Evolutionary conservation across 2,329 filamentous ascomycete genomes (phyloP).

Genomic region (Lecanosticta acicola): DNA sequence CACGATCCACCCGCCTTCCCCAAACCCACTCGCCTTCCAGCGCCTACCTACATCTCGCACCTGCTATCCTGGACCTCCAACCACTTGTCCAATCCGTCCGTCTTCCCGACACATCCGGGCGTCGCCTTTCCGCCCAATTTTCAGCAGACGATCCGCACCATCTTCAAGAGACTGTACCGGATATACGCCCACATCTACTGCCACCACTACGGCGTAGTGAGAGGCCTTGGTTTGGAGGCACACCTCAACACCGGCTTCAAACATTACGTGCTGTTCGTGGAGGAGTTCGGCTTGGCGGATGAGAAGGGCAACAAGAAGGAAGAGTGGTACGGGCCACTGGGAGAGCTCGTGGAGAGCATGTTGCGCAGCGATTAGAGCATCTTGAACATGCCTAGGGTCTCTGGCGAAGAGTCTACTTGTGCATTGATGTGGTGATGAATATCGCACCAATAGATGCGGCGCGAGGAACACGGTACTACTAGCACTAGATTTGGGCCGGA

Average conservation of each 20-base stretch:
- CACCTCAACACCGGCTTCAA: slow-evolving; percentile 99
- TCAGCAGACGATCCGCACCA: slow-evolving; percentile 87
- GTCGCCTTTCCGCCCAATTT: slow-evolving; percentile 92
- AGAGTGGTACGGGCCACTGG: slow-evolving; percentile 96
- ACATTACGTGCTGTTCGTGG: slow-evolving; percentile 97
- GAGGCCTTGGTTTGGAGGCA: slow-evolving; percentile 89
- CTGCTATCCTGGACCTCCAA: slow-evolving; percentile 95
- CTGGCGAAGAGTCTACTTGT: too few relatives aligned
- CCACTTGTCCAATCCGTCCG: slow-evolving; percentile 89
- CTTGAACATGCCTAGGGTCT: too few relatives aligned
- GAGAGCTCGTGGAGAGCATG: slow-evolving; percentile 97
- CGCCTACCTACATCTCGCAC: slow-evolving; percentile 95
- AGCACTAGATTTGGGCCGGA: neutral
- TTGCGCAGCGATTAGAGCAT: slow-evolving; percentile 69
- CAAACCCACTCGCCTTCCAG: slow-evolving; percentile 94
- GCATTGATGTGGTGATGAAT: too few relatives aligned
- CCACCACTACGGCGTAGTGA: slow-evolving; percentile 93
- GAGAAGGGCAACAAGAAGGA: slow-evolving; percentile 55
- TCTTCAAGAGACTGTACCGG: slow-evolving; percentile 99
- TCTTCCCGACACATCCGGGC: slow-evolving; percentile 69
- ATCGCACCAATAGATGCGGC: too few relatives aligned
- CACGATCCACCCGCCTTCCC: slow-evolving; percentile 93
- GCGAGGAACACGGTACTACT: slow-evolving; percentile 1
- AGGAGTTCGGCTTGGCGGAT: slow-evolving; percentile 87
- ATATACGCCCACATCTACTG: slow-evolving; percentile 98